Evolutionary conservation across 2,329 filamentous ascomycete species (phyloP), one percentile per base, ranked within the genome.

Genomic region (Phyllachora maydis): DNA sequence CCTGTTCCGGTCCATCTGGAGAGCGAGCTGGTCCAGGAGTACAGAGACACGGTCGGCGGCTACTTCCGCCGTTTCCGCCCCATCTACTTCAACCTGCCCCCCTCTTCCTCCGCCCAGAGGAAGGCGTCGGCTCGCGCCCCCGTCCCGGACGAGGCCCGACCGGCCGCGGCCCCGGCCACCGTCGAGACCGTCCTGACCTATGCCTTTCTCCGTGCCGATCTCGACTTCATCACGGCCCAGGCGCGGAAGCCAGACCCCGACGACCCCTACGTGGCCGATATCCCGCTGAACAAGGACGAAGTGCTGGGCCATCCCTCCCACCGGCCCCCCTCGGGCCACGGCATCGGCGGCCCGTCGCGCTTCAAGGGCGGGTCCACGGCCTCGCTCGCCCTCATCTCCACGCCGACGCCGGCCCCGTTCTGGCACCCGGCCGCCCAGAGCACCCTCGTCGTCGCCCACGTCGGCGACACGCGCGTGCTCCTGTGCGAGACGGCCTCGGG

Each of bases 361-460:
- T 95, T 95, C 56, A 78, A 83, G 40, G 88, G 88, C 29, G 88
- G 88, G 27, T 92, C 82, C 25, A 98, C 88, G 2, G 83, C 79
- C 19, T 91, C 81, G 11, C 56, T 93, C 11, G 83, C 73, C 1
- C 61, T 98, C 40, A 81, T 98, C 26, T 91, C 82, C 1, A 95
- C 88, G 0, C 82, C 85, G 0, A 90, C 81, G 0, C 73, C 83
- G 0, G 75, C 75, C 0, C 88, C 88, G 0, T 98, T 91, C 48
- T 98, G 88, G 88, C 79, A 95, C 38, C 88, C 88, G 0, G 66
- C 71, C 4, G 75, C 81, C 0, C 74, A 79, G 4, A 81, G 76
- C 0, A 90, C 82, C 1, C 52, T 98, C 17, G 51, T 92, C 10
- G 73, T 82, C 5, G 82, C 81, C 0, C 88, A 98, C 42, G 82